Conservation (phyloP, 75 land plant genomes). For the Cryptomeria japonica region DNA sequence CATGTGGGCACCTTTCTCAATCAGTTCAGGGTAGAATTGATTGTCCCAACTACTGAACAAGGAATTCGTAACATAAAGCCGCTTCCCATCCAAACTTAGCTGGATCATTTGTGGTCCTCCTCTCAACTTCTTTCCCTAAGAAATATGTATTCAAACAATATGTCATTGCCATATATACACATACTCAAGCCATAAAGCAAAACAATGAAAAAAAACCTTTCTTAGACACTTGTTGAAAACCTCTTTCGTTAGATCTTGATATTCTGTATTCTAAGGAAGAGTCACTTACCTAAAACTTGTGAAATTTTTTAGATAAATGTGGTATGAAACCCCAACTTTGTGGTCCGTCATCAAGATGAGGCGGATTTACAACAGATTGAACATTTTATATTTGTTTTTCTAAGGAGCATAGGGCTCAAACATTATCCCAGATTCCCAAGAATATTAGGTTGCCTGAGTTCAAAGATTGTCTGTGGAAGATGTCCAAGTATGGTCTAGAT, state of each 20-base stretch:
- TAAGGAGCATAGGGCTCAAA: neutral
- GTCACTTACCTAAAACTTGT: too few relatives aligned
- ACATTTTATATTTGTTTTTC: too few relatives aligned
- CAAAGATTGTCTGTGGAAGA: neutral
- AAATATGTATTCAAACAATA: conserved; percentile 8
- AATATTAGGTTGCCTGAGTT: neutral
- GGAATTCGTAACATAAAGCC: conserved; percentile 51
- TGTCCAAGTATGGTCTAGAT: neutral
- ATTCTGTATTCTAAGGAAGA: too few relatives aligned
- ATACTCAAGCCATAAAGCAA: neutral
- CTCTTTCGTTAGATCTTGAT: neutral
- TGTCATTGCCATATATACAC: conserved; percentile 5
- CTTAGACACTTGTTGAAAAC: too few relatives aligned
- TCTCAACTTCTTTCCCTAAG: conserved; percentile 39
- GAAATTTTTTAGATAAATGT: too few relatives aligned
- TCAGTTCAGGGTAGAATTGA: conserved; percentile 43
- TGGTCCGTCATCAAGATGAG: too few relatives aligned
- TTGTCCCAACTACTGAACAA: conserved; percentile 57
- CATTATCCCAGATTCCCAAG: neutral
- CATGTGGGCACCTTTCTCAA: conserved; percentile 46
- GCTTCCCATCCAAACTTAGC: conserved; percentile 50
- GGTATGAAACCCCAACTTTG: too few relatives aligned
- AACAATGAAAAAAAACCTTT: neutral
- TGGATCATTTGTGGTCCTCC: conserved; percentile 61
- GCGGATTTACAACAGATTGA: too few relatives aligned